Evolutionary conservation across 306 rosid species (phyloP).

Genomic region (Castanea sativa): DNA sequence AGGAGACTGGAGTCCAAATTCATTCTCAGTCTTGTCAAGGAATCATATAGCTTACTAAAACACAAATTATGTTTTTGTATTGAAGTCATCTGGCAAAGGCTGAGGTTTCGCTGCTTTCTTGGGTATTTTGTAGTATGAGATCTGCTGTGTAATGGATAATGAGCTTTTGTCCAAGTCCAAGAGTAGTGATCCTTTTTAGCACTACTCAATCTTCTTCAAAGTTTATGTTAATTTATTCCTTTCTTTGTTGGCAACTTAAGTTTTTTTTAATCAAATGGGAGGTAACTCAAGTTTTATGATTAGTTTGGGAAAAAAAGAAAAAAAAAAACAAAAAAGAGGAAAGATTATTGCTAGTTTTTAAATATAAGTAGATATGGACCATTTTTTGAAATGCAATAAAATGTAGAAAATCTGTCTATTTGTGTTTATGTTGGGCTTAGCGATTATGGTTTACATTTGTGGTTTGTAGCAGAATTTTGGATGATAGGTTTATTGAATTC

Average conservation of each 20-base stretch:
- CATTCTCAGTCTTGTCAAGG: background rate
- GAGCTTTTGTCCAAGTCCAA: background rate
- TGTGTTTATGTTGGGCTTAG: background rate
- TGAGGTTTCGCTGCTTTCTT: background rate
- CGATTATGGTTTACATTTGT: background rate
- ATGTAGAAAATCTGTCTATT: background rate
- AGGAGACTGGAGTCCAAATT: background rate
- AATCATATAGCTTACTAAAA: background rate
- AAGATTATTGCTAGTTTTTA: background rate
- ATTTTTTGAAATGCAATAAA: background rate
- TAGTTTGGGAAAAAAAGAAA: too few species aligned
- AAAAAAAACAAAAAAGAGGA: too few species aligned
- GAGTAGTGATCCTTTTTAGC: background rate
- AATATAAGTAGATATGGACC: background rate
- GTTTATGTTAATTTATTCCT: background rate
- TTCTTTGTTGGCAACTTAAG: background rate
- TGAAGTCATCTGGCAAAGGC: background rate
- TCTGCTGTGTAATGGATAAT: background rate
- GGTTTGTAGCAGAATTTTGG: constrained; percentile 5
- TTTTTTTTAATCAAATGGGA: background rate
- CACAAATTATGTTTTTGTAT: background rate
- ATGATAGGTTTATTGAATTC: background rate
- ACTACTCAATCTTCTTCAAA: background rate
- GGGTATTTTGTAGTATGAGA: background rate
- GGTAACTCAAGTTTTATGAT: too few species aligned